Conservation (phyloP, 345 rosid genomes). For the Sisymbrium irio region DNA sequence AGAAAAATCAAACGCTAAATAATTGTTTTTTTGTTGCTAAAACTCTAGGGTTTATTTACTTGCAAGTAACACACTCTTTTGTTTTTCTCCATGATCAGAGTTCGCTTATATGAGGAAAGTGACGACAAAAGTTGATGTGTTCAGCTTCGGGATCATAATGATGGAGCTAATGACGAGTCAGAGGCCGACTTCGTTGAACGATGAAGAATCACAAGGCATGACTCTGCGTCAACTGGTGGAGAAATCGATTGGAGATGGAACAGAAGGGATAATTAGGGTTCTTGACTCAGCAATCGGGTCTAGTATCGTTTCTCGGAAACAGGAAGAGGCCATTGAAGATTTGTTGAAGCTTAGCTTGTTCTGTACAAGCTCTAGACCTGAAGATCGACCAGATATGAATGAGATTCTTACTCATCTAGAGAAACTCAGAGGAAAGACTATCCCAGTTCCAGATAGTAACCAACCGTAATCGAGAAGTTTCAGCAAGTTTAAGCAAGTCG, state of each 20-base stretch:
- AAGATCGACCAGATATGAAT: slow-evolving; percentile 58
- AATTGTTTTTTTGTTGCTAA: too few relatives aligned
- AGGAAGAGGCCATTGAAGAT: slow-evolving; percentile 24
- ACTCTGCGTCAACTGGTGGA: slow-evolving; percentile 56
- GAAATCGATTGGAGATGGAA: slow-evolving; percentile 44
- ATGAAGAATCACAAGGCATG: slow-evolving; percentile 46
- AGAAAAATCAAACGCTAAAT: background rate
- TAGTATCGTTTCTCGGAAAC: background rate
- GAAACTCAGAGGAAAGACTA: slow-evolving; percentile 39
- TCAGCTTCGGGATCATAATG: slow-evolving; percentile 73
- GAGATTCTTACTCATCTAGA: slow-evolving; percentile 51
- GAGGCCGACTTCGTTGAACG: slow-evolving; percentile 67
- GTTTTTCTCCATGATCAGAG: slow-evolving; percentile 44
- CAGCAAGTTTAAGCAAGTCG: too few relatives aligned
- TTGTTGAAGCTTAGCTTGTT: slow-evolving; percentile 49
- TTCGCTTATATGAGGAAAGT: slow-evolving; percentile 80
- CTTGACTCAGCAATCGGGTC: slow-evolving; percentile 12
- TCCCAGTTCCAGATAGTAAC: background rate
- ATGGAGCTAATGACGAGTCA: slow-evolving; percentile 68
- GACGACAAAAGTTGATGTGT: slow-evolving; percentile 77
- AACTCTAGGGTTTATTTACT: background rate
- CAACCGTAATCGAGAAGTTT: too few relatives aligned
- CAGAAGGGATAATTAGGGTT: slow-evolving; percentile 25
- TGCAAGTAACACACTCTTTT: background rate
- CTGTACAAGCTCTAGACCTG: slow-evolving; percentile 65